phyloP scores from a whole-genome alignment of 1,139 yeast genomes.

The Nakaseomyces glabratus region DNA sequence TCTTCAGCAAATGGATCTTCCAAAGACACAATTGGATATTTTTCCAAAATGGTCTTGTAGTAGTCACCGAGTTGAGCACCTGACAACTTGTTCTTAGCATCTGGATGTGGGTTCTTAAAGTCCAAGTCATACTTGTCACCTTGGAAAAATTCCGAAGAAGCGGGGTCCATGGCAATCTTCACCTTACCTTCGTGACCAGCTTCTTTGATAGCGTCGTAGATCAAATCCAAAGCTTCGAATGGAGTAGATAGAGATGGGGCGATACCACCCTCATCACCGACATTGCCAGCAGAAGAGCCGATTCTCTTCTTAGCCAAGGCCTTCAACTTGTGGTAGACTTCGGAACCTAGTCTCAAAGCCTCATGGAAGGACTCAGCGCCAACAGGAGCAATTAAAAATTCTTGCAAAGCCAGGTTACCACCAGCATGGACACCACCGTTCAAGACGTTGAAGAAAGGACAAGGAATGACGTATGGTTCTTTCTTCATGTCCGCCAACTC shows the following conservation, averaged over 20 bases:
- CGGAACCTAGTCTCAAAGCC: constrained; percentile 91
- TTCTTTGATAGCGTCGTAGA: constrained; percentile 70
- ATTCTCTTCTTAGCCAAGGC: constrained; percentile 80
- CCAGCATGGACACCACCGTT: constrained; percentile 99
- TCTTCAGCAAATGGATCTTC: constrained; percentile 99
- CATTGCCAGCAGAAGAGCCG: constrained; percentile 97
- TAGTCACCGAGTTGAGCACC: constrained; percentile 78
- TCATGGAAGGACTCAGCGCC: constrained; percentile 82
- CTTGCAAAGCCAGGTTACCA: constrained; percentile 97
- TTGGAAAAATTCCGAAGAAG: constrained; percentile 93
- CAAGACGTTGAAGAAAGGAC: constrained; percentile 93
- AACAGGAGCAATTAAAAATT: constrained; percentile 95
- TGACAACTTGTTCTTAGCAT: constrained; percentile 76
- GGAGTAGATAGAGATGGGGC: constrained; percentile 92
- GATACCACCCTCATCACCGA: constrained; percentile 99
- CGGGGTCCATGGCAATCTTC: constrained; percentile 86
- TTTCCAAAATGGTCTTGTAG: constrained; percentile 66
- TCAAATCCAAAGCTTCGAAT: constrained; percentile 90
- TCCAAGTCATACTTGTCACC: constrained; percentile 94
- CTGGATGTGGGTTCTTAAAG: constrained; percentile 91
- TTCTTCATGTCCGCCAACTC: constrained; percentile 50
- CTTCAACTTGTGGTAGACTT: constrained; percentile 93
- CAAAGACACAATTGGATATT: constrained; percentile 92
- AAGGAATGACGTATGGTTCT: constrained; percentile 79
- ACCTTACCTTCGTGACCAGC: constrained; percentile 93